Evolutionary conservation across 202 grass and related monocot genomes (phyloP).

Genomic region (Saccharum hybrid): DNA sequence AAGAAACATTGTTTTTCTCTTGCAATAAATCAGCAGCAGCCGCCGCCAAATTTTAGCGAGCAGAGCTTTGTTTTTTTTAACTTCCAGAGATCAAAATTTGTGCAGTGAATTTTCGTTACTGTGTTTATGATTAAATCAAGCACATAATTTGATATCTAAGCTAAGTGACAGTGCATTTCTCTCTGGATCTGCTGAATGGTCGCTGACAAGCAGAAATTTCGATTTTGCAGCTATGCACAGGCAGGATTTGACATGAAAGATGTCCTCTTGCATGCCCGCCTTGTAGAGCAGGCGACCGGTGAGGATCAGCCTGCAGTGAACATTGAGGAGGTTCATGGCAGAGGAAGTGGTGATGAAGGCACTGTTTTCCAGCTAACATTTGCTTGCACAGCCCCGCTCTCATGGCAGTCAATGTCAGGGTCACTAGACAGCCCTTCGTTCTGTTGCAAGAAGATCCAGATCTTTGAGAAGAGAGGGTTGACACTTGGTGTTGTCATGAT

Average conservation of each 20-base stretch:
- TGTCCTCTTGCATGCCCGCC: slow-evolving; percentile 78
- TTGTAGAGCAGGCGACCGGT: slow-evolving; percentile 75
- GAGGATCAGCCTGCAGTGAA: slow-evolving; percentile 75
- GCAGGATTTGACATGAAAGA: slow-evolving; percentile 99
- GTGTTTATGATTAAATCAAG: slow-evolving; percentile 7
- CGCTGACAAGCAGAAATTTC: slow-evolving; percentile 28
- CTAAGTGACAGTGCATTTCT: neutral
- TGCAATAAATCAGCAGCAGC: too few relatives aligned
- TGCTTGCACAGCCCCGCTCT: slow-evolving; percentile 72
- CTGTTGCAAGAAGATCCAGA: slow-evolving; percentile 96
- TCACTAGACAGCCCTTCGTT: slow-evolving; percentile 75
- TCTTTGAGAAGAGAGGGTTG: slow-evolving; percentile 97
- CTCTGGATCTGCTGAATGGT: slow-evolving; percentile 9
- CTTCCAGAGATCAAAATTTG: neutral
- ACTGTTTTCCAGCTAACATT: slow-evolving; percentile 81
- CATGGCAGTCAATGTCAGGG: slow-evolving; percentile 89
- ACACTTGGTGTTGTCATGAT: slow-evolving; percentile 87
- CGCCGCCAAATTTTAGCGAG: too few relatives aligned
- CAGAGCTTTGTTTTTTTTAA: neutral
- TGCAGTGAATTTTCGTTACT: neutral
- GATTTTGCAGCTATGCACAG: slow-evolving; percentile 78
- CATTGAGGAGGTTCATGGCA: slow-evolving; percentile 78
- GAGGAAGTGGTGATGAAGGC: slow-evolving; percentile 49
- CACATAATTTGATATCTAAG: slow-evolving; percentile 7
- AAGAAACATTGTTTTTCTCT: too few relatives aligned